Evolutionary conservation across 208 protist genomes (phyloP).

Genomic region (Trichomonas gallinae): DNA sequence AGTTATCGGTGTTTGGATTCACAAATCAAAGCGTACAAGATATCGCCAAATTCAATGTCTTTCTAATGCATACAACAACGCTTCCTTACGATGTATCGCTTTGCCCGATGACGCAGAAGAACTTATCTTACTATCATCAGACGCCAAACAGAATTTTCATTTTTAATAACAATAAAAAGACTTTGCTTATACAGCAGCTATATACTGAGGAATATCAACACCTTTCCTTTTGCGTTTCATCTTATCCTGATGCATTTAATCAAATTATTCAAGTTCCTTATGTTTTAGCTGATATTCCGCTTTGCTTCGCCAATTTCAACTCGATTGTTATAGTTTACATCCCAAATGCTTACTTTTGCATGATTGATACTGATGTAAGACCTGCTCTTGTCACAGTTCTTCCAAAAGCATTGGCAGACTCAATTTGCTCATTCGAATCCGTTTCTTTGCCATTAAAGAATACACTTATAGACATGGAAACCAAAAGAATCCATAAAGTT

Average conservation of each 20-base stretch:
- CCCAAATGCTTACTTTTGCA: neutral
- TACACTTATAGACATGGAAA: neutral
- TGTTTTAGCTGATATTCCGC: neutral
- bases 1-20: neutral
- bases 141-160: neutral
- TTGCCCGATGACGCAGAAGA: neutral
- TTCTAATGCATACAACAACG: neutral
- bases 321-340: neutral
- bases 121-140: neutral
- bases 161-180: neutral
- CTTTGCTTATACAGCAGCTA: neutral
- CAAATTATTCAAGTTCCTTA: neutral
- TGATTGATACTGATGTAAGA: neutral
- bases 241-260: neutral
- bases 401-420: neutral
- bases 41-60: neutral
- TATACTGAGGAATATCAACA: neutral
- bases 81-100: neutral
- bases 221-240: neutral
- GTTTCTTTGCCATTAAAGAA: neutral
- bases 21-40: neutral
- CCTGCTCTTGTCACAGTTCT: neutral
- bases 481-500: neutral
- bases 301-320: neutral
- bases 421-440: neutral